These are phyloP conservation scores for Beauveria sp. DNA, from an alignment of 2,329 filamentous ascomycete species.

Conservation along the genomic window DNA sequence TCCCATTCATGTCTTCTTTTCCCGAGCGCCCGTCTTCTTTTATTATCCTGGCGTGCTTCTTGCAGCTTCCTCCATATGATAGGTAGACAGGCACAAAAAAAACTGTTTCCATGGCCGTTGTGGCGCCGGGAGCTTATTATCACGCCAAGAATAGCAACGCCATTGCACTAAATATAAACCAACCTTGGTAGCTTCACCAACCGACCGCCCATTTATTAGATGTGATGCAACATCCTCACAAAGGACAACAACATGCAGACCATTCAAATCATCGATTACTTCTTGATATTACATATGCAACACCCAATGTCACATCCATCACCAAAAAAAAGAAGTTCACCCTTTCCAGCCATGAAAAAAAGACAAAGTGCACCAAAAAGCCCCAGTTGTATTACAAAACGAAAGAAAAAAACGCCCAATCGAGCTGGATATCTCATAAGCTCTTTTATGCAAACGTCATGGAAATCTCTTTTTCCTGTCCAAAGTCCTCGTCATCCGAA, in stretches of 20 bases:
- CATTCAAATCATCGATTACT: neutral
- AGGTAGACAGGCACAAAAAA: no score
- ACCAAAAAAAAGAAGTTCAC: neutral
- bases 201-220: no score
- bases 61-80: no score
- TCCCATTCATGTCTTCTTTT: no score
- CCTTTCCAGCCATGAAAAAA: neutral
- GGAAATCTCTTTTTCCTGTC: conserved; percentile 64
- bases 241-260: neutral
- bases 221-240: no score
- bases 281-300: neutral
- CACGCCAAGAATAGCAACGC: no score
- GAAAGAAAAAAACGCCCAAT: conserved; percentile 2
- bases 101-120: no score
- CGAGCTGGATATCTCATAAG: neutral
- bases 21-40: no score
- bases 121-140: no score
- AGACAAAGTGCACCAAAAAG: neutral
- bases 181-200: no score
- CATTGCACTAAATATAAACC: no score
- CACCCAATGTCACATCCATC: neutral
- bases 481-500: conserved; percentile 60
- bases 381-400: neutral
- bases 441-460: conserved; percentile 67
- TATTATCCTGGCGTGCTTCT: no score